Evolutionary conservation across 2,329 filamentous ascomycete genomes (phyloP), one percentile per base, ranked within the genome.

Genomic region (Claviceps sp.): DNA sequence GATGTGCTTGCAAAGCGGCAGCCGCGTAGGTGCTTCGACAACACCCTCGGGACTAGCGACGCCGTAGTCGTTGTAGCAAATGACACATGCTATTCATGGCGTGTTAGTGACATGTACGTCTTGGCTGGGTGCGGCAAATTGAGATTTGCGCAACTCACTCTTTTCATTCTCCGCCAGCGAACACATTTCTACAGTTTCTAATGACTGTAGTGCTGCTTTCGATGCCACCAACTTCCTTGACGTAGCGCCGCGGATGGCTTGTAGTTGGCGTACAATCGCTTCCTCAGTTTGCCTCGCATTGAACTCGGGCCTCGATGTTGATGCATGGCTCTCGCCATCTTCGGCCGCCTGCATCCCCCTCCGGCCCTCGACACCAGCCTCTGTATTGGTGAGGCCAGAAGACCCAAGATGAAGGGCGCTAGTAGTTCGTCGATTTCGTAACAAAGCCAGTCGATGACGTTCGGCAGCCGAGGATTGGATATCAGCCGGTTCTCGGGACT

Each of bases 61-160:
- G 38, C 77, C 78, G 57, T 76, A 82, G 8, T 81, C 77, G 56
- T 81, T 82, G 60, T 83, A 83, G 65, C 80, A 84, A 54, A 84
- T 84, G 19, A 78, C 72, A 60, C 80, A 84, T 14, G 65, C 80
- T 84, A 56, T 1, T 43, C 1, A 34, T 34, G 30, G 30, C 30
- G 30, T 34, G 4, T 34, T 4, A 44, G 39, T 46, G 8, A 17
- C 5, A 34, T 17, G 30, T 51, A 7, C 47, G 24, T 54, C 30
- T 19, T 16, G 5, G 7, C 7, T 26, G 26, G 3, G 6, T 44
- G 17, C 17, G 13, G 5, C 5, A 24, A 38, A 10, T 7, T 6
- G 16, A 30, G 5, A 19, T 19, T 14, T 42, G 30, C n/a, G 39
- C 14, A 17, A 65, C 73, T 63, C 64, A 79, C 76, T 73, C 59